Percentiles rank a stretch among this genome's conserved stretches.
phyloP scores from a whole-genome alignment of 176 grass and related monocot genomes.

The Canna indica region DNA sequence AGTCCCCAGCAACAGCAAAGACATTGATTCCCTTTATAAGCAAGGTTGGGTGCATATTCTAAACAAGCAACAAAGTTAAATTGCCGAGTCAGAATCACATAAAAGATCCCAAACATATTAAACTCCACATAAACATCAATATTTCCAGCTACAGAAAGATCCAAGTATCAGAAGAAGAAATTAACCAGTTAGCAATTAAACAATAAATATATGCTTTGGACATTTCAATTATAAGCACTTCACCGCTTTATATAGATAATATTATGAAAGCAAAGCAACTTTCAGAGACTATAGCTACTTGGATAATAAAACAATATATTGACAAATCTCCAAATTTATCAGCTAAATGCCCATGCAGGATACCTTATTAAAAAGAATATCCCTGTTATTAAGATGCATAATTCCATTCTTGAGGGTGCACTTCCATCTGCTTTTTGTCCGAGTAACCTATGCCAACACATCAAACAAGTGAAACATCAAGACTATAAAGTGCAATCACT shows the following conservation, averaged over 20 bases:
- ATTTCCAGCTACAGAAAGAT: too few relatives aligned
- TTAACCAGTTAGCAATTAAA: background rate
- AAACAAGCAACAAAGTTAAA: background rate
- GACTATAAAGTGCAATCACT: background rate
- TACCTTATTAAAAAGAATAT: conserved; percentile 57
- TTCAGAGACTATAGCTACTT: background rate
- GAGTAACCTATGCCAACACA: conserved; percentile 26
- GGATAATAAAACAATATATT: background rate
- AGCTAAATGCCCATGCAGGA: background rate
- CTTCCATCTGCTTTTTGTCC: conserved; percentile 51
- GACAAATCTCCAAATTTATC: background rate
- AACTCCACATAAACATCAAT: background rate
- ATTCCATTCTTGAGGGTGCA: conserved; percentile 49
- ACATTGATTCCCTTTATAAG: background rate
- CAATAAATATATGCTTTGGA: background rate
- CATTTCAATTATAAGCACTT: background rate
- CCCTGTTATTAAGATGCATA: conserved; percentile 42
- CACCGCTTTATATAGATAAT: background rate
- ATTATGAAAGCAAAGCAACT: background rate
- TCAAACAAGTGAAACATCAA: background rate
- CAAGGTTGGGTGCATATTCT: background rate
- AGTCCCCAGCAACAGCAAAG: too few relatives aligned
- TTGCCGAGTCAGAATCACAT: background rate
- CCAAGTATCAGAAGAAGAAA: background rate
- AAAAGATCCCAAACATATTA: background rate